phyloP scores from a whole-genome alignment of 352 stramenopile species.

The Phytophthora hybrid region DNA sequence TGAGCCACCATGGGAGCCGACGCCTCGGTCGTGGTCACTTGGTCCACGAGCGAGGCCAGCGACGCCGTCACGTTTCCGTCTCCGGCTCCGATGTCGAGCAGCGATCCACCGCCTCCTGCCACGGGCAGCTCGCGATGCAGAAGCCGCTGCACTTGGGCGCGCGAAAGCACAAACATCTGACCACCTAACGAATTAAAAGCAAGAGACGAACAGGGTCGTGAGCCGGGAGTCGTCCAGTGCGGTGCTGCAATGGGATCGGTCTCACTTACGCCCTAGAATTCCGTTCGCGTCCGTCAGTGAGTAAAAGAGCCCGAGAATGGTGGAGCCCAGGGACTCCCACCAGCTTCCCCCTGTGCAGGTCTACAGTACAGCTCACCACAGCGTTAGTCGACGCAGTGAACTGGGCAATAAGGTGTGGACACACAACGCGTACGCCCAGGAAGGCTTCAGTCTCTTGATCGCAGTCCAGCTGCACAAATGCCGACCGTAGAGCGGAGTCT shows the following conservation, averaged over 20 bases:
- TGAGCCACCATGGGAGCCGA: slow-evolving; percentile 83
- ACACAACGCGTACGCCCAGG: slow-evolving; percentile 53
- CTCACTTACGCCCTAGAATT: slow-evolving; percentile 78
- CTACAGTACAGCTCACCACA: slow-evolving; percentile 42
- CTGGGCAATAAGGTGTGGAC: neutral
- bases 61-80: slow-evolving; percentile 86
- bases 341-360: slow-evolving; percentile 79
- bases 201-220: slow-evolving; percentile 24
- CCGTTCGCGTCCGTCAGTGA: slow-evolving; percentile 86
- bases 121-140: slow-evolving; percentile 57
- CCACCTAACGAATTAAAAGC: slow-evolving; percentile 52
- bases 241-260: slow-evolving; percentile 10
- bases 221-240: slow-evolving; percentile 23
- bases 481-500: slow-evolving; percentile 61
- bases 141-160: slow-evolving; percentile 73
- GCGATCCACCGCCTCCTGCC: slow-evolving; percentile 37
- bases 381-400: slow-evolving; percentile 1
- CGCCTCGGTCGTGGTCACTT: slow-evolving; percentile 78
- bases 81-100: slow-evolving; percentile 86
- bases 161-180: slow-evolving; percentile 90
- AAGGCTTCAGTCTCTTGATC: slow-evolving; percentile 81
- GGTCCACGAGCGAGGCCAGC: slow-evolving; percentile 78
- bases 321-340: slow-evolving; percentile 73
- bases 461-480: slow-evolving; percentile 78
- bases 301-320: slow-evolving; percentile 80